Base-by-base conservation (phyloP, 345 rosid species). In the Corchorus olitorius region DNA sequence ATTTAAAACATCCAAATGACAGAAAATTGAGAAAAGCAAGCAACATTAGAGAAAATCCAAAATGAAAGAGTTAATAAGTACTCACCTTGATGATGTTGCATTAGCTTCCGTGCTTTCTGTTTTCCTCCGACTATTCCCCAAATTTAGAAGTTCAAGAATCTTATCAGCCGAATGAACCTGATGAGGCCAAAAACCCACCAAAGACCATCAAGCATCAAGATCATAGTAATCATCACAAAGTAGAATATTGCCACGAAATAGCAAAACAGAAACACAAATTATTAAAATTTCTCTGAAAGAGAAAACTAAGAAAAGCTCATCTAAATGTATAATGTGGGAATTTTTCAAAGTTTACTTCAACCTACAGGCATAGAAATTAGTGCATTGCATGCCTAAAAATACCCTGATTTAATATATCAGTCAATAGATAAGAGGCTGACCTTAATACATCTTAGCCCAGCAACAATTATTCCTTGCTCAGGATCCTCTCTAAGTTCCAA, bases 401-500 rank as follows among this genome's bases (percentile, higher is more conserved):
- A 46, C 37, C 39, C 45, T 3, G 41, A 53, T 53, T 75, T 43
- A 75, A 41, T 58, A 33, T 16, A 52, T 41, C 22, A 67, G 66
- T 65, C 19, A 37, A 80, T 15, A 17, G 12, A 59, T 69, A 46
- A 82, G 70, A 75, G 73, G 69, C 77, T 33, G 69, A 93, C 99
- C 99, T 95, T 93, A 67, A 95, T 91, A 77, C 89, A 86, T 81
- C 94, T 87, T 81, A 93, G 85, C 63, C 97, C 99, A 75, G 95
- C 84, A 84, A 95, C 97, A 86, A 87, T 78, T 78, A 95, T 90
- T 75, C 99, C 99, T 68, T 90, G 83, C 79, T 88, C 91, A 65
- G 99, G 99, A 89, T 95, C 99, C 83, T 95, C 99, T 81, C 99
- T 88, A 65, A 95, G 98, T 85, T 95, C 99, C 85, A 95, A 82